These are phyloP conservation scores for Dendrobium nobile DNA, from an alignment of 106 monocot species.

Conservation along the genomic window DNA sequence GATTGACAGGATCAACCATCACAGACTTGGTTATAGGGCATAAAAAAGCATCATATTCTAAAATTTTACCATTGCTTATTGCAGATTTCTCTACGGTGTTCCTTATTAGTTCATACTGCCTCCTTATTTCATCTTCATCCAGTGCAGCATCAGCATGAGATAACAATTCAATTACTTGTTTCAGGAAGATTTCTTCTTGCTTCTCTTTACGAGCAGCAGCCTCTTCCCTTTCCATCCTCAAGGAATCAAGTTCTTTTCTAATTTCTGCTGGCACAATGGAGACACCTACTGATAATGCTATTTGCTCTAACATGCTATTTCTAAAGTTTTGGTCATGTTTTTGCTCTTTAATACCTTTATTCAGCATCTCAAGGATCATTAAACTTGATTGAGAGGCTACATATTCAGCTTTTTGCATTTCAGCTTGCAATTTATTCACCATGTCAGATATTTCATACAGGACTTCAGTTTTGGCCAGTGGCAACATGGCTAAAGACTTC, in stretches of 20 bases:
- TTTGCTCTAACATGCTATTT: constrained; percentile 22
- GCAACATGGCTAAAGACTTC: constrained; percentile 19
- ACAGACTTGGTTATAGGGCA: constrained; percentile 13
- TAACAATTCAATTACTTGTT: constrained; percentile 14
- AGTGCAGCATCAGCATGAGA: constrained; percentile 15
- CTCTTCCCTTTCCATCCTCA: constrained; percentile 20
- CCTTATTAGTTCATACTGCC: neutral
- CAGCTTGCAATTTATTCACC: constrained; percentile 13
- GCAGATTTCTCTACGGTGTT: constrained; percentile 2
- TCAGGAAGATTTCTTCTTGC: constrained; percentile 11
- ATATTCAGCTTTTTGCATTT: constrained; percentile 16
- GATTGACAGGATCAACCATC: constrained; percentile 25
- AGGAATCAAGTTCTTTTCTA: constrained; percentile 13
- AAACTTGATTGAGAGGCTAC: constrained; percentile 13
- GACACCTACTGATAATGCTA: constrained; percentile 19
- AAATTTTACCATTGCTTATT: constrained; percentile 1
- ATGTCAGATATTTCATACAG: constrained; percentile 14
- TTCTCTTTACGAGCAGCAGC: constrained; percentile 16
- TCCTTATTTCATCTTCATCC: constrained; percentile 5
- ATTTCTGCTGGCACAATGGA: constrained; percentile 19
- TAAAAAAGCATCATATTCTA: constrained; percentile 3
- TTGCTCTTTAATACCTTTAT: constrained; percentile 14
- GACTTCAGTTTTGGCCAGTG: constrained; percentile 19
- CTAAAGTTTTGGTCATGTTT: constrained; percentile 14
- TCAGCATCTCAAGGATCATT: constrained; percentile 14